These are phyloP conservation scores for Pythium dissimile DNA, from an alignment of 352 stramenopile species.

Conservation along the genomic window DNA sequence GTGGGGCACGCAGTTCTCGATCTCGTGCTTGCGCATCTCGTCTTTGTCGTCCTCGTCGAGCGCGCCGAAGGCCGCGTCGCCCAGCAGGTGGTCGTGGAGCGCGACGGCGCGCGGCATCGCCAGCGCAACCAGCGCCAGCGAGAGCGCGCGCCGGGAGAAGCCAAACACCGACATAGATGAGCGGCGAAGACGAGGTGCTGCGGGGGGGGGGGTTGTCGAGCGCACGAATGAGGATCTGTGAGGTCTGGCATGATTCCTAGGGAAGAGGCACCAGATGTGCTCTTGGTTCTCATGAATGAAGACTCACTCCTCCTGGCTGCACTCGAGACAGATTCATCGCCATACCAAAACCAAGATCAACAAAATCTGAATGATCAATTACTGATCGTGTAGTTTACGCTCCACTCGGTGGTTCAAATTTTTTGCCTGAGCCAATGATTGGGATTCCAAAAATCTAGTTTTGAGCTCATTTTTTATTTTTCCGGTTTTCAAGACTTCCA, in stretches of 20 bases:
- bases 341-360: constrained; percentile 12
- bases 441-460: too few relatives aligned
- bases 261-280: too few relatives aligned
- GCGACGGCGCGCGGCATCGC: constrained; percentile 1
- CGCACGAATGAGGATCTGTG: too few relatives aligned
- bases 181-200: neutral
- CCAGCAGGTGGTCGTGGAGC: constrained; percentile 33
- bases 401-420: neutral
- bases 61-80: constrained; percentile 31
- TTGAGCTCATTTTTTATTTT: too few relatives aligned
- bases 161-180: neutral
- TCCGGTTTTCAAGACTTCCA: too few relatives aligned
- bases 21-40: constrained; percentile 73
- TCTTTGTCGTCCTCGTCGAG: constrained; percentile 47
- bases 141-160: neutral
- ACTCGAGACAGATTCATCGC: constrained; percentile 14
- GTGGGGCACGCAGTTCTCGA: constrained; percentile 85
- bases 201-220: too few relatives aligned
- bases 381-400: constrained; percentile 5
- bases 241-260: too few relatives aligned
- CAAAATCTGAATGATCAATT: constrained; percentile 5
- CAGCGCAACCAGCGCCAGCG: constrained; percentile 13
- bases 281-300: too few relatives aligned
- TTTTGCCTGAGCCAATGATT: too few relatives aligned
- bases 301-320: too few relatives aligned